These are phyloP conservation scores for Talaromyces thailandensis DNA, from an alignment of 495 filamentous ascomycete genomes.

Conservation along the genomic window DNA sequence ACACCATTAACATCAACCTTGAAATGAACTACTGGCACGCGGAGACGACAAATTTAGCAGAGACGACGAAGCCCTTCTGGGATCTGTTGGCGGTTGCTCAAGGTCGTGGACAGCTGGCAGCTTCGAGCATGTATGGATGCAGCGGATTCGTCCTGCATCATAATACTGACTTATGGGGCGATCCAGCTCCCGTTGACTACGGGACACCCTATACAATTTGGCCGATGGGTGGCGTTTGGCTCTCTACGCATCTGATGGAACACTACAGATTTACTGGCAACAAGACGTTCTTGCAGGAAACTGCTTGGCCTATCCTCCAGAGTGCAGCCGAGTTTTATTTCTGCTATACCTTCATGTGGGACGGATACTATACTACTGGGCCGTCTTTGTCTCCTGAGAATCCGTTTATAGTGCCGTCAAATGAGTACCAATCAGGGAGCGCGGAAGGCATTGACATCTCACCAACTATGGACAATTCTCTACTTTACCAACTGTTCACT, in stretches of 20 bases:
- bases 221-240: slow-evolving; percentile 32
- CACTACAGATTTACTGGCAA: slow-evolving; percentile 27
- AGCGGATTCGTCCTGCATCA: slow-evolving; percentile 28
- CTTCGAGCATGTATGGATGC: slow-evolving; percentile 31
- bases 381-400: slow-evolving; percentile 35
- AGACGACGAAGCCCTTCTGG: slow-evolving; percentile 14
- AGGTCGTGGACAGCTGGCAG: slow-evolving; percentile 17
- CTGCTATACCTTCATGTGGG: slow-evolving; percentile 23
- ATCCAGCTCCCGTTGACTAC: slow-evolving; percentile 26
- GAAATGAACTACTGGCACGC: slow-evolving; percentile 49
- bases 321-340: slow-evolving; percentile 22
- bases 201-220: slow-evolving; percentile 23
- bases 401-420: slow-evolving; percentile 15
- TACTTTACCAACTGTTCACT: slow-evolving; percentile 22
- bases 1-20: slow-evolving; percentile 43
- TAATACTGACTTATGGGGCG: slow-evolving; percentile 35
- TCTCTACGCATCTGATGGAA: slow-evolving; percentile 26
- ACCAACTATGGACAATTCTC: slow-evolving; percentile 29
- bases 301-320: slow-evolving; percentile 15
- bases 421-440: slow-evolving; percentile 6
- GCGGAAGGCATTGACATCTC: slow-evolving; percentile 18
- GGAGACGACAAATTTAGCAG: slow-evolving; percentile 23
- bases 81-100: slow-evolving; percentile 21
- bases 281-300: slow-evolving; percentile 14
- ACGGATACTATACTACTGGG: slow-evolving; percentile 21